Conservation (phyloP, 192 early-diverging fungal genomes). For the Chytriomyces sp. region DNA sequence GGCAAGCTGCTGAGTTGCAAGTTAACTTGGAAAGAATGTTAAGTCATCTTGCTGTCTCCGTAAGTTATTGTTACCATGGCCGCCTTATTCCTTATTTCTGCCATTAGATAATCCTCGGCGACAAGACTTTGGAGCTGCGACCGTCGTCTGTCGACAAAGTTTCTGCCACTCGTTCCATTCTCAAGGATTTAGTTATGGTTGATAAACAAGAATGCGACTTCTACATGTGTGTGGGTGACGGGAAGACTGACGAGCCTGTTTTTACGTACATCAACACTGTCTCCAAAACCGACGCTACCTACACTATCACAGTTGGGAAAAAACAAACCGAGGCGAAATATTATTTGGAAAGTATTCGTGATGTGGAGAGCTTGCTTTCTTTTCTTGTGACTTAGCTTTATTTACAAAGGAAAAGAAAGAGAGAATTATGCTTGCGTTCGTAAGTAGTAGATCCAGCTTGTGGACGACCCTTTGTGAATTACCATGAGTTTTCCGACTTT, state of each 20-base stretch:
- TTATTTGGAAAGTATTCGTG: slow-evolving; percentile 70
- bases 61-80: slow-evolving; percentile 28
- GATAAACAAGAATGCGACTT: slow-evolving; percentile 17
- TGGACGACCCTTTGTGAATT: slow-evolving; percentile 42
- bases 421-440: slow-evolving; percentile 1
- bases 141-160: slow-evolving; percentile 93
- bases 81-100: slow-evolving; percentile 10
- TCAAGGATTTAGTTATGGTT: slow-evolving; percentile 69
- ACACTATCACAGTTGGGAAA: slow-evolving; percentile 94
- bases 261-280: slow-evolving; percentile 59
- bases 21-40: slow-evolving; percentile 96
- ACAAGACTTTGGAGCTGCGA: slow-evolving; percentile 97
- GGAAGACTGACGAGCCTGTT: slow-evolving; percentile 92
- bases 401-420: background rate
- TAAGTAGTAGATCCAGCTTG: slow-evolving; percentile 56
- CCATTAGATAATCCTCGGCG: slow-evolving; percentile 84
- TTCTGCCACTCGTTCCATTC: slow-evolving; percentile 81
- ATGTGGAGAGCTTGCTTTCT: slow-evolving; percentile 34
- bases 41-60: slow-evolving; percentile 88
- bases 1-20: slow-evolving; percentile 98
- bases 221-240: slow-evolving; percentile 74
- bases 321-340: slow-evolving; percentile 93
- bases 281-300: slow-evolving; percentile 45
- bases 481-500: slow-evolving; percentile 55
- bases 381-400: background rate